Conservation (phyloP, 2,329 filamentous ascomycete genomes). For the Cercospora nicotianae region DNA sequence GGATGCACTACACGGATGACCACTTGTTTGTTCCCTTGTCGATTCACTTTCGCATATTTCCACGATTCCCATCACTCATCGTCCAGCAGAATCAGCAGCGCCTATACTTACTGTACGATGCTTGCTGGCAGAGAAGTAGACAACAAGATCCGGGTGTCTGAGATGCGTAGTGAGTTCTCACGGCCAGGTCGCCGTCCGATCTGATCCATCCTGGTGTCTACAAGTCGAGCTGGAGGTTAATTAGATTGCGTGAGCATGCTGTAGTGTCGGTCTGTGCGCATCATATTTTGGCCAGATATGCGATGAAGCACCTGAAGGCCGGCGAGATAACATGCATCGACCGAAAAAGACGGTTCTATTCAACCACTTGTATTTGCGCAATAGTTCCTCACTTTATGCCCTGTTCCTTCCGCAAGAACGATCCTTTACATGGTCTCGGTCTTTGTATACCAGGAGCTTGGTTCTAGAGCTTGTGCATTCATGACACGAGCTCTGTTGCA, state of each 20-base stretch:
- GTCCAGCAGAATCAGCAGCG: neutral
- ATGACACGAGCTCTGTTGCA: neutral
- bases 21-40: neutral
- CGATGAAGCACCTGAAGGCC: neutral
- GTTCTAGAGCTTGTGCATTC: neutral
- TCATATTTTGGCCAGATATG: neutral
- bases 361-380: neutral
- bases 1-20: neutral
- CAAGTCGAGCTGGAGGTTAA: neutral
- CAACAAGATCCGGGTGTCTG: neutral
- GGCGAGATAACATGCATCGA: neutral
- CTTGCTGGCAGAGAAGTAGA: neutral
- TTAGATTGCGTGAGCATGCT: neutral
- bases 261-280: neutral
- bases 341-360: neutral
- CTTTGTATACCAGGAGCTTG: neutral
- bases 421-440: neutral
- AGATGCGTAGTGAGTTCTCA: neutral
- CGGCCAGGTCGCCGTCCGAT: neutral
- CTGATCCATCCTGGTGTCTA: neutral
- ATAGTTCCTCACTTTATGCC: neutral
- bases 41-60: neutral
- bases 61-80: neutral
- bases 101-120: neutral
- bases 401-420: neutral